These are phyloP conservation scores for Chlorella ohadii DNA, from an alignment of 139 green algal genomes.

Conservation along the genomic window DNA sequence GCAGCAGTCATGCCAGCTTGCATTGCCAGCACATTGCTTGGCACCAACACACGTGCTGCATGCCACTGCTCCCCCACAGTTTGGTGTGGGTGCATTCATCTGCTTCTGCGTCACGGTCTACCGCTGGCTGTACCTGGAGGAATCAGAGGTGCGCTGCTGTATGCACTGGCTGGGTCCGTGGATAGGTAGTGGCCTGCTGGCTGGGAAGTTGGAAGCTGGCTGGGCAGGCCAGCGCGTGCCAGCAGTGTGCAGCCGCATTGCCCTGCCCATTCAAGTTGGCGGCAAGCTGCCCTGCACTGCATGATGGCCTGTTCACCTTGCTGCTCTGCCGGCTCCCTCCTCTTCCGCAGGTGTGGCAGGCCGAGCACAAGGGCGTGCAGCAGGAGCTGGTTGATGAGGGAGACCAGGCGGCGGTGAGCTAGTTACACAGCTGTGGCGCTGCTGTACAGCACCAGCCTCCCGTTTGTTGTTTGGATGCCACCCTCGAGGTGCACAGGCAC, in stretches of 20 bases:
- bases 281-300: background rate
- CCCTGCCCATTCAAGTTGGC: too few species aligned
- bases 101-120: constrained; percentile 45
- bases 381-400: background rate
- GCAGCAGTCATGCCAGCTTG: too few species aligned
- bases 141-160: background rate
- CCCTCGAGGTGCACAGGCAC: too few species aligned
- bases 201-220: too few species aligned
- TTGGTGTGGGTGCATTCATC: constrained; percentile 51
- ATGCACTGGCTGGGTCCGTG: background rate
- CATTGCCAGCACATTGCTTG: background rate
- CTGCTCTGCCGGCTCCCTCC: background rate
- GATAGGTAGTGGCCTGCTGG: too few species aligned
- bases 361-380: constrained; percentile 10
- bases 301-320: too few species aligned
- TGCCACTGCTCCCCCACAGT: constrained; percentile 39
- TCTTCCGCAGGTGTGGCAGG: constrained; percentile 22
- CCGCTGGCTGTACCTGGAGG: constrained; percentile 50
- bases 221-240: too few species aligned
- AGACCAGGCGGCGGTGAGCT: constrained; percentile 2
- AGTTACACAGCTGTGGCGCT: too few species aligned
- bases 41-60: too few species aligned
- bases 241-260: too few species aligned
- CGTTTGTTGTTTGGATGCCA: too few species aligned
- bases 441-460: too few species aligned